Evolutionary conservation across 257 asterid genomes (phyloP).

Genomic region (Ligustrum vulgare): DNA sequence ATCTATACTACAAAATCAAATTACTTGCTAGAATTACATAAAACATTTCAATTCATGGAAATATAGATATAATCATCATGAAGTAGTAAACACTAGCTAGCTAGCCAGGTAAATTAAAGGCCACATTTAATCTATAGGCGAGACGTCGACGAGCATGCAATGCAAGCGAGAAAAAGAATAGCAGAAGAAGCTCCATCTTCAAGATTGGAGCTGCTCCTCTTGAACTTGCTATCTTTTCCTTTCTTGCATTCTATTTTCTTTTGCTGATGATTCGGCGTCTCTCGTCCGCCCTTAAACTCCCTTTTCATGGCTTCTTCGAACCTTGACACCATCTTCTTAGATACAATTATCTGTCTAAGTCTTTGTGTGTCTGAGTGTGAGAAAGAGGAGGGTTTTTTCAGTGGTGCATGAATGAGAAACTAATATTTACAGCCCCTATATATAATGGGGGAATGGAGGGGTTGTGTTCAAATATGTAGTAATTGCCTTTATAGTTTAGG

Average conservation of each 20-base stretch:
- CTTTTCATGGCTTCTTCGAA: conserved; percentile 43
- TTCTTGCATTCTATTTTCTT: conserved; percentile 56
- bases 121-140: not conserved
- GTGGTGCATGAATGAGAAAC: conserved; percentile 24
- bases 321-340: conserved; percentile 46
- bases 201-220: conserved; percentile 61
- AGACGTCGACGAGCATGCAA: conserved; percentile 60
- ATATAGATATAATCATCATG: not conserved
- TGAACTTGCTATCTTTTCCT: conserved; percentile 59
- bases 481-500: not conserved
- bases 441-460: conserved; percentile 34
- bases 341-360: not conserved
- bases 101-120: not conserved
- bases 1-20: no score
- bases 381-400: conserved; percentile 18
- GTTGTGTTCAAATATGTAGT: conserved; percentile 27
- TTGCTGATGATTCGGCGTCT: conserved; percentile 29
- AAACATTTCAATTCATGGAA: not conserved
- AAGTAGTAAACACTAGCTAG: not conserved
- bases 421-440: conserved; percentile 21
- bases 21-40: not conserved
- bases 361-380: not conserved
- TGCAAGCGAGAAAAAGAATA: conserved; percentile 67
- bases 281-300: conserved; percentile 13
- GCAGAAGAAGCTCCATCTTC: conserved; percentile 80